A percentile compares a stretch with the other conserved stretches of the same genome.
phyloP scores from a whole-genome alignment of 2,329 filamentous ascomycete genomes.

The Beauveria medogensis region DNA sequence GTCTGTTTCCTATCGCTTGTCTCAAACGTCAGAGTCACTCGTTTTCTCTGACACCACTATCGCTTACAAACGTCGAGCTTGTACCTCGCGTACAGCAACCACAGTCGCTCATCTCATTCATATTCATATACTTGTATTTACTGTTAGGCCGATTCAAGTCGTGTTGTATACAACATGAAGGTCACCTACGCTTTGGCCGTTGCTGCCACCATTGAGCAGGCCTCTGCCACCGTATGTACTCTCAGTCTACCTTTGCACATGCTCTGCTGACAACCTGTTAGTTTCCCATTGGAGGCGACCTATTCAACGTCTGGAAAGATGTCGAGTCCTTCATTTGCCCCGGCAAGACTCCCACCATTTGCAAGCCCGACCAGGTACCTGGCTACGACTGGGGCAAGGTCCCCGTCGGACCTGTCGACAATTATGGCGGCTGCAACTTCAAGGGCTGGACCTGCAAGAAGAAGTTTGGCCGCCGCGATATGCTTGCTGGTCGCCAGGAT shows the following conservation, averaged over 20 bases:
- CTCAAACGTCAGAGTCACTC: conserved; percentile 43
- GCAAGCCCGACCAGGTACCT: conserved; percentile 56
- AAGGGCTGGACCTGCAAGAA: conserved; percentile 62
- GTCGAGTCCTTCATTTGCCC: conserved; percentile 56
- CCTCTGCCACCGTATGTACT: conserved; percentile 36
- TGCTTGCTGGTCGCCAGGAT: conserved; percentile 38
- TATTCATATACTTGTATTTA: conserved; percentile 14
- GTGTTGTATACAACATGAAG: conserved; percentile 40
- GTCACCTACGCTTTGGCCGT: conserved; percentile 39
- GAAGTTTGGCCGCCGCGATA: conserved; percentile 49
- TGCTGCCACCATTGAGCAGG: conserved; percentile 43
- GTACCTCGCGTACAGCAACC: not conserved
- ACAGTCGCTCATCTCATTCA: conserved; percentile 12
- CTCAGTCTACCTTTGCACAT: not conserved
- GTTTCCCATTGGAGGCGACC: conserved; percentile 10
- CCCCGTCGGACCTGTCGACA: conserved; percentile 48
- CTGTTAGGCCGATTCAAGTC: not conserved
- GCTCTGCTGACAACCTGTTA: conserved; percentile 12
- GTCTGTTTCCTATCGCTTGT: conserved; percentile 7
- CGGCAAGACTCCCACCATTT: conserved; percentile 67
- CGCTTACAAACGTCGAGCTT: conserved; percentile 16
- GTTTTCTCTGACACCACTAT: conserved; percentile 39
- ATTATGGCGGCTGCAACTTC: conserved; percentile 68
- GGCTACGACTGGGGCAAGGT: conserved; percentile 70
- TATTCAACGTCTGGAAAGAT: conserved; percentile 17